Conservation (phyloP, 2,329 filamentous ascomycete species). For the Penicillium sp. region DNA sequence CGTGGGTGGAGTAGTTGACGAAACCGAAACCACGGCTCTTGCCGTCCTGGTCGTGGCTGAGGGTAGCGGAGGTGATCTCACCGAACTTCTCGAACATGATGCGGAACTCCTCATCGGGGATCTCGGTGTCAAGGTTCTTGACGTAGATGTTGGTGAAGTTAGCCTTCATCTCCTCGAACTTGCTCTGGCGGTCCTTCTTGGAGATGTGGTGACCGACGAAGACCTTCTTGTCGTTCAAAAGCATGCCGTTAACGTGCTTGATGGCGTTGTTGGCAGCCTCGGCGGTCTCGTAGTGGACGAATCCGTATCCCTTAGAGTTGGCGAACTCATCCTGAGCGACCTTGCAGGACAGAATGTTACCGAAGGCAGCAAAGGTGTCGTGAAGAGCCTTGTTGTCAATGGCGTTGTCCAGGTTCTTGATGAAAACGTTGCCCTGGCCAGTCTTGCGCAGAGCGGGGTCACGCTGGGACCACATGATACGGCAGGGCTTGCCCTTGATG, state of each 20-base stretch:
- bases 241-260: conserved; percentile 99
- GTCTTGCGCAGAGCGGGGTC: conserved; percentile 99
- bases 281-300: conserved; percentile 99
- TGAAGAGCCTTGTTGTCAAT: conserved; percentile 99
- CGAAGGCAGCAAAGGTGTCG: conserved; percentile 98
- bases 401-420: conserved; percentile 98
- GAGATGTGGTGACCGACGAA: conserved; percentile 99
- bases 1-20: conserved; percentile 92
- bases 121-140: conserved; percentile 90
- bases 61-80: conserved; percentile 91
- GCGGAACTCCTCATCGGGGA: conserved; percentile 91
- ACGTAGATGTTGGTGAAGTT: conserved; percentile 99
- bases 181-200: conserved; percentile 99
- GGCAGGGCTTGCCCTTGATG: conserved; percentile 98
- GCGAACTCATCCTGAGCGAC: conserved; percentile 96
- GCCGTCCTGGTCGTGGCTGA: conserved; percentile 83
- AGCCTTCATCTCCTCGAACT: conserved; percentile 99
- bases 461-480: conserved; percentile 99
- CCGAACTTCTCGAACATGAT: conserved; percentile 88
- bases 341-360: conserved; percentile 99
- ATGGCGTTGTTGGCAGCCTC: conserved; percentile 96
- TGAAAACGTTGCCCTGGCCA: conserved; percentile 98
- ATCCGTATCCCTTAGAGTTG: conserved; percentile 98
- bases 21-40: conserved; percentile 96
- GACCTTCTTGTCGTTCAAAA: conserved; percentile 99